Conservation (phyloP, 2,329 filamentous ascomycete species). For the Ampelomyces quisqualis region DNA sequence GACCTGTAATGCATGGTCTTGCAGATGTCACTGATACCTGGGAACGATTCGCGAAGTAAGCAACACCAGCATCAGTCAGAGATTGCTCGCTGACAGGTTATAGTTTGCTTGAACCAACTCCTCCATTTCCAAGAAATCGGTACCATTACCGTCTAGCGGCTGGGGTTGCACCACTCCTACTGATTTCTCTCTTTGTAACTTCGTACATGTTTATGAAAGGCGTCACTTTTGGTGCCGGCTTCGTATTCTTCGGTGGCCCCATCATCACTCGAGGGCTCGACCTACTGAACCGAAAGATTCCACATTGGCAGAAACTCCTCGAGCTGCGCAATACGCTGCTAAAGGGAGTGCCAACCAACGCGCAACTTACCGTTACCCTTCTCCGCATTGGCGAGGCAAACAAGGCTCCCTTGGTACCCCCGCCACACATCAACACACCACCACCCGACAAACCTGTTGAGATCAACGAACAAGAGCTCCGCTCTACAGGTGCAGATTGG, state of each 20-base stretch:
- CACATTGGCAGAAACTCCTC: conserved; percentile 73
- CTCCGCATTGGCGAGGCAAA: conserved; percentile 80
- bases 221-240: conserved; percentile 66
- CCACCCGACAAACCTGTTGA: conserved; percentile 55
- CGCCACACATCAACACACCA: conserved; percentile 49
- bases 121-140: conserved; percentile 49
- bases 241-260: conserved; percentile 79
- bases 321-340: conserved; percentile 74
- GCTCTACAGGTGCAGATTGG: conserved; percentile 54
- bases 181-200: conserved; percentile 48
- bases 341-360: conserved; percentile 81
- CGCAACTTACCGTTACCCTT: conserved; percentile 77
- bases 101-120: conserved; percentile 51
- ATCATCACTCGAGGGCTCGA: conserved; percentile 62
- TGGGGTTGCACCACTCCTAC: conserved; percentile 48
- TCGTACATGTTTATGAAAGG: conserved; percentile 61
- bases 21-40: conserved; percentile 62
- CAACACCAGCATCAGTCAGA: conserved; percentile 1
- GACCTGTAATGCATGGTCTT: conserved; percentile 68
- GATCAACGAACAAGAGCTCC: conserved; percentile 53
- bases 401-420: conserved; percentile 71
- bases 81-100: conserved; percentile 6
- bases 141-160: conserved; percentile 51
- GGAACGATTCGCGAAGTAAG: conserved; percentile 63
- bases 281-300: conserved; percentile 62